Conservation (phyloP, 345 rosid genomes). For the Populus davidiana region DNA sequence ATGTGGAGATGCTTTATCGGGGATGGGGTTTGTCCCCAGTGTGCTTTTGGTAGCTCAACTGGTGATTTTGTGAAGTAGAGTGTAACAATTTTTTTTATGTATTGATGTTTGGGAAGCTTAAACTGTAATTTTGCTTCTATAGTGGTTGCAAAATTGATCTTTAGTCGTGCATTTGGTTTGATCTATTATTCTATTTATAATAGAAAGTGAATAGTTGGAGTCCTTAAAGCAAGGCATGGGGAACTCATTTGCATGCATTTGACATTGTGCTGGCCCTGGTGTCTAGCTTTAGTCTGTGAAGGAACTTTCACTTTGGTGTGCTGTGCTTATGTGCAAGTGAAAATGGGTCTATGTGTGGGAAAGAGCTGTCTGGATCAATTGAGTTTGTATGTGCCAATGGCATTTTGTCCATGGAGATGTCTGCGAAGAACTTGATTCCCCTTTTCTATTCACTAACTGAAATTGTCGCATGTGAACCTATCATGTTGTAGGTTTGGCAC, state of each 20-base stretch:
- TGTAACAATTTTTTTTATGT: not conserved
- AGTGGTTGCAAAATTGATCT: not conserved
- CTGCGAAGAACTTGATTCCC: not conserved
- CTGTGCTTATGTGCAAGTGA: not conserved
- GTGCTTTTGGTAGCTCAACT: not conserved
- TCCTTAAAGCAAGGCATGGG: not conserved
- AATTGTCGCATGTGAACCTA: not conserved
- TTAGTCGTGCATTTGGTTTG: not conserved
- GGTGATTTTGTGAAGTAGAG: slow-evolving; percentile 1
- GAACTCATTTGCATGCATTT: not conserved
- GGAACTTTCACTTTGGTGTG: not conserved
- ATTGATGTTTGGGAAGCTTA: not conserved
- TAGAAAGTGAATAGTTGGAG: not conserved
- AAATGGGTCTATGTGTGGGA: not conserved
- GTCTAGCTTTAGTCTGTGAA: not conserved
- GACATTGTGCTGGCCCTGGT: not conserved
- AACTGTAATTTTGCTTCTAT: not conserved
- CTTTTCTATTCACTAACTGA: not conserved
- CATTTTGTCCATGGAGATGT: not conserved
- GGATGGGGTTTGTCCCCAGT: not conserved
- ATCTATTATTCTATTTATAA: not conserved
- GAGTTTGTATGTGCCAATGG: not conserved
- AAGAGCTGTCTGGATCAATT: not conserved
- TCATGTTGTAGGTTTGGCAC: not conserved
- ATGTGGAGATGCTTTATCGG: not conserved